Base-by-base conservation (phyloP, 2,329 filamentous ascomycete genomes). In the Paraphaeosphaeria sporulosa region DNA sequence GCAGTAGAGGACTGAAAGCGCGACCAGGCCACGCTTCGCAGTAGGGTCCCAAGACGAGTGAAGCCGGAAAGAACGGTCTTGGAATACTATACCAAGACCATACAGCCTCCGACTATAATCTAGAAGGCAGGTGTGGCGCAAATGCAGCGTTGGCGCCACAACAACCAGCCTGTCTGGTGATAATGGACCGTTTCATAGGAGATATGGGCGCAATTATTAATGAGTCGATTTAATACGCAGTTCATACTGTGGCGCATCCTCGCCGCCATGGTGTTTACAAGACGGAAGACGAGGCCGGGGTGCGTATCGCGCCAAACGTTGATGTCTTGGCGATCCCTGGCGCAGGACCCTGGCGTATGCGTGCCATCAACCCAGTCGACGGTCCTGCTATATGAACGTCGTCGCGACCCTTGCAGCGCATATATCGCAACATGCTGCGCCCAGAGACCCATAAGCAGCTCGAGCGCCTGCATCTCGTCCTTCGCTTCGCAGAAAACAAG, bases 11-110 rank as follows among this genome's bases (percentile, higher is more conserved):
- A 47, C 25, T 32, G 51, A 40, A 32, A 25, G 50, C 43, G 50
- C 54, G 53, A 52, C 52, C 15, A 58, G 53, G 21, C 57, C 17
- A 38, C 38, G 36, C 40, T 15, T 54, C 15, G 25, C 15, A 43
- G 23, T 25, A 57, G n/a, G 15, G 50, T 57, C 66, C n/a, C 58
- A 59, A 58, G 54, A 48, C 38, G 25, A 38, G 21, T 23, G 40
- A 43, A 54, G 51, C 51, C 38, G 51, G 51, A 54, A 43, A 54
- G 51, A 34, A 54, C 51, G 51, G 51, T 40, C 38, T 54, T 54
- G 38, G 23, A 44, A 21, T 12, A 12, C 1, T 40, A n/a, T 27
- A 40, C 34, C 49, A 52, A 52, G 49, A 25, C 34, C 15, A 21
- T 21, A 42, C 34, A 42, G 34, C 34, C 49, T 52, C 49, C 27